Conservation (phyloP, 495 filamentous ascomycete species). For the Aspergillus panamensis region DNA sequence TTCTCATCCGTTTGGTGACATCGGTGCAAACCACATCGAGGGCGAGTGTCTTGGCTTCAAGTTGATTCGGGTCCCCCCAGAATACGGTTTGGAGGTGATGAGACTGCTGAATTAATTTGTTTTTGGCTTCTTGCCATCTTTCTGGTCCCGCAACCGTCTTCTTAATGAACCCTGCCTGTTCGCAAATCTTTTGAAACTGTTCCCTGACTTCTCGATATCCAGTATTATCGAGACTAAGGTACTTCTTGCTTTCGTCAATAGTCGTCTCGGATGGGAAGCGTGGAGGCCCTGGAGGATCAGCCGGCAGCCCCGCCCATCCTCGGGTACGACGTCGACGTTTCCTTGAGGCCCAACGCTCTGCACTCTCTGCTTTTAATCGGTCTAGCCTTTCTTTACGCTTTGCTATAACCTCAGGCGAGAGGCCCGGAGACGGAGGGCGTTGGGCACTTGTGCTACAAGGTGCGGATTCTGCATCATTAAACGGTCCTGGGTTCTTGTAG, state of each 20-base stretch:
- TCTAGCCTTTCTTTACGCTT: constrained; percentile 56
- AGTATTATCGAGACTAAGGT: constrained; percentile 59
- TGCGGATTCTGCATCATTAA: constrained; percentile 26
- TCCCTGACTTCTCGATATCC: constrained; percentile 61
- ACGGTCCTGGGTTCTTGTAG: constrained; percentile 33
- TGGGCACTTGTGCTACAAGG: constrained; percentile 20
- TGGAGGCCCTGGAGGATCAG: constrained; percentile 70
- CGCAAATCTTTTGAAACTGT: constrained; percentile 67
- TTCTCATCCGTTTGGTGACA: constrained; percentile 76
- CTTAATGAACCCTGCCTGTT: constrained; percentile 61
- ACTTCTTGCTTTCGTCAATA: constrained; percentile 71
- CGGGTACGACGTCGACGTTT: constrained; percentile 71
- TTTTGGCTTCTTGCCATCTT: constrained; percentile 68
- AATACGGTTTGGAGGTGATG: constrained; percentile 66
- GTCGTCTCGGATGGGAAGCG: constrained; percentile 80
- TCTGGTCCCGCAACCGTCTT: constrained; percentile 72
- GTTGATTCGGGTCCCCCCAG: constrained; percentile 44
- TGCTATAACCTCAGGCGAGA: constrained; percentile 50
- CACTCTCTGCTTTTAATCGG: constrained; percentile 58
- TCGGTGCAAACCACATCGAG: constrained; percentile 78
- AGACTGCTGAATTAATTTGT: constrained; percentile 61
- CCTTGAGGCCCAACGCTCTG: constrained; percentile 57
- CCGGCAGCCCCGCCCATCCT: constrained; percentile 66
- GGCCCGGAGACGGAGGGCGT: constrained; percentile 31
- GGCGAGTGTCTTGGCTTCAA: constrained; percentile 58